phyloP scores from a whole-genome alignment of 768 basidiomycete species.

The Tephrocybe sp. region DNA sequence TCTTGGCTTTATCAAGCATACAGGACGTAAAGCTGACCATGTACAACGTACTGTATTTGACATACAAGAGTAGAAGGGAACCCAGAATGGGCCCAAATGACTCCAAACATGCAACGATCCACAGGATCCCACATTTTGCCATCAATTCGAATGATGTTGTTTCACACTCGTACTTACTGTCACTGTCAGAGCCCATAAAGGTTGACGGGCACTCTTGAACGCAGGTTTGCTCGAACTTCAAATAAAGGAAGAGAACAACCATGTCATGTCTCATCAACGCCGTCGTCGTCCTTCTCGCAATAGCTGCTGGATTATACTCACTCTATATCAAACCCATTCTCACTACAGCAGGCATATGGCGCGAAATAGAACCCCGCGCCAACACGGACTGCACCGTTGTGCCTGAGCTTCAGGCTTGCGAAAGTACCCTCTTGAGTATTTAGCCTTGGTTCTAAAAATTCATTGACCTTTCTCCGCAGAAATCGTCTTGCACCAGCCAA shows the following conservation, averaged over 20 bases:
- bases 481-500: slow-evolving; percentile 55
- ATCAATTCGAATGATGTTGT: too few species aligned
- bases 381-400: slow-evolving; percentile 50
- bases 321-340: slow-evolving; percentile 49
- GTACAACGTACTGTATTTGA: slow-evolving; percentile 71
- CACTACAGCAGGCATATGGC: slow-evolving; percentile 40
- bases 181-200: too few species aligned
- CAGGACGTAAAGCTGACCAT: slow-evolving; percentile 76
- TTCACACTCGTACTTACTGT: too few species aligned
- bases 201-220: too few species aligned
- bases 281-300: slow-evolving; percentile 35
- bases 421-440: slow-evolving; percentile 44
- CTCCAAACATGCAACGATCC: too few species aligned
- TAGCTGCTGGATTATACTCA: slow-evolving; percentile 46
- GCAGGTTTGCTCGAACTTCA: too few species aligned
- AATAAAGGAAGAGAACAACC: too few species aligned
- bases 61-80: slow-evolving; percentile 29
- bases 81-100: too few species aligned
- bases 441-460: neutral
- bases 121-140: too few species aligned
- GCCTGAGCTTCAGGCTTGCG: slow-evolving; percentile 62
- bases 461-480: slow-evolving; percentile 36
- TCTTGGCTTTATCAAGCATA: slow-evolving; percentile 79
- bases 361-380: slow-evolving; percentile 43
- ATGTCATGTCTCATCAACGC: slow-evolving; percentile 26